Evolutionary conservation across 2,329 filamentous ascomycete species (phyloP).

Genomic region (Trichothecium sympodiale): DNA sequence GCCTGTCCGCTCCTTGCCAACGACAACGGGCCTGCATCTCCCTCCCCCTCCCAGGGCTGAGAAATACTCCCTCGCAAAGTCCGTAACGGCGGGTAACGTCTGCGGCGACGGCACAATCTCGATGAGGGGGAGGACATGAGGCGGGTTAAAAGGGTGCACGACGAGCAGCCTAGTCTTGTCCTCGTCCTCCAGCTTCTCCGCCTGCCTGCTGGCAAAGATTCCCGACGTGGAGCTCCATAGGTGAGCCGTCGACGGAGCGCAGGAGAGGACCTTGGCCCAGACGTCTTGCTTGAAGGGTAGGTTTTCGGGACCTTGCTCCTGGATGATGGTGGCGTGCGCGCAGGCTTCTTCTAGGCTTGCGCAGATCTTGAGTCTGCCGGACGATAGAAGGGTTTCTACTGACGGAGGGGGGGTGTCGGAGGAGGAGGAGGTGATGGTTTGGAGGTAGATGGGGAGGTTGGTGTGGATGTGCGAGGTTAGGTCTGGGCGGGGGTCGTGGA

Average conservation of each 20-base stretch:
- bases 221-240: constrained; percentile 49
- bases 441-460: constrained; percentile 9
- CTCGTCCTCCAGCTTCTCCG: constrained; percentile 2
- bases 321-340: constrained; percentile 34
- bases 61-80: constrained; percentile 3
- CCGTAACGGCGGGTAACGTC: constrained; percentile 1
- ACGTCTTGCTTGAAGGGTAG: constrained; percentile 35
- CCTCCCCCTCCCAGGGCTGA: background rate
- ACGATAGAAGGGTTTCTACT: background rate
- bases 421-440: too few relatives aligned
- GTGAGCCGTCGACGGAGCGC: constrained; percentile 30
- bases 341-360: constrained; percentile 29
- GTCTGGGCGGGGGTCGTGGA: constrained; percentile 39
- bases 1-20: constrained; percentile 4
- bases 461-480: constrained; percentile 27
- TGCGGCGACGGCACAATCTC: constrained; percentile 37
- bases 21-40: constrained; percentile 4
- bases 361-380: constrained; percentile 19
- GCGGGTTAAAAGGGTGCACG: constrained; percentile 51
- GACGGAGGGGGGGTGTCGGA: constrained; percentile 9
- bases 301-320: constrained; percentile 49
- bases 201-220: constrained; percentile 40
- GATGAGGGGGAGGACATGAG: constrained; percentile 49
- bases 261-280: constrained; percentile 37
- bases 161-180: constrained; percentile 32